Base-by-base conservation (phyloP, 192 early-diverging fungal species). In the Backusella australiensis region DNA sequence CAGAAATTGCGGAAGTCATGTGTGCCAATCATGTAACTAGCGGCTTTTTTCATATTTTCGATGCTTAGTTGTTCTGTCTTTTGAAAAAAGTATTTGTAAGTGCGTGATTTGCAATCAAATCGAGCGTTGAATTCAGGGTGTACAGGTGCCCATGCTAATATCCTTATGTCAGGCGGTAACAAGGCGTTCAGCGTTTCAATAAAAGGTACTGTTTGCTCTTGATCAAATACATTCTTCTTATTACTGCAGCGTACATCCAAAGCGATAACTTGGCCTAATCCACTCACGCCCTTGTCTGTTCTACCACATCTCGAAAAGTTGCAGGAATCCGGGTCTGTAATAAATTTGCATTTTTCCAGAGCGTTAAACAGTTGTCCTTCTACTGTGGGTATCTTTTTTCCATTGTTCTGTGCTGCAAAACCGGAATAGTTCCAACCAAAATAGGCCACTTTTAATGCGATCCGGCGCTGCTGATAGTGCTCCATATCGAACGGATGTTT, bases 1-100 rank as follows among this genome's bases (percentile, higher is more conserved):
- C 97, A 99, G 82, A 99, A 97, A 82, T 97, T 93, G 67, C 97
- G 91, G 76, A 95, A 99, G 80, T 99, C 96, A 75, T 96, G 95
- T 9, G 89, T 84, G 8, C 97, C 97, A 65, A 93, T 71, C 72
- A 92, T 93, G 36, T 80, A 74, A n/a, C 74, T 59, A 5, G 94
- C 93, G 0, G 93, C 95, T 8, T 90, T 78, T 26, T 85, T 86
- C 97, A 99, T 99, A 3, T 70, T 75, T 4, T 79, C 86, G 52
- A 98, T 88, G 74, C 96, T 88, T 32, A 97, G 87, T 19, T 78
- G 78, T 1, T 73, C n/a, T 49, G 85, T 85, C 34, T 84, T 83
- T 17, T 87, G 84, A 82, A 99, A 98, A 79, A 94, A 96, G 86
- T 99, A 99, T 75, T 94, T 92, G 85, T 99, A 99, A 46, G 90